Percentiles rank a stretch among this genome's conserved stretches.
These are phyloP conservation scores for Suillus plorans DNA, from an alignment of 768 basidiomycete species.

Conservation along the genomic window DNA sequence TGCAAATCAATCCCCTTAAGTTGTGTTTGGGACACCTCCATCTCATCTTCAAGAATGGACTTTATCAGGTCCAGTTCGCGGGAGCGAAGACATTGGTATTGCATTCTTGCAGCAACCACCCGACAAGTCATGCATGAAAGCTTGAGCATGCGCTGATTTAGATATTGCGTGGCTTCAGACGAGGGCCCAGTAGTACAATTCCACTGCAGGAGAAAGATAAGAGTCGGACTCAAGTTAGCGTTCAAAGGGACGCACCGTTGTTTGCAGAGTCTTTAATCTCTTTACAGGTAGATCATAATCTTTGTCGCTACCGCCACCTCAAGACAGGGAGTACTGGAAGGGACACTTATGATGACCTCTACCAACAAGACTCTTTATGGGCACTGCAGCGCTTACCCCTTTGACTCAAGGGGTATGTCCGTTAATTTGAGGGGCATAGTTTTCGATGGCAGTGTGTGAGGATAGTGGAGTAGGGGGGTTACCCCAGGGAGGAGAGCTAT, in stretches of 20 bases:
- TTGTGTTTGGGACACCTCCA: background rate
- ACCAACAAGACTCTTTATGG: too few relatives aligned
- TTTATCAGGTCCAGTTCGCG: background rate
- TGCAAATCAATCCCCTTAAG: background rate
- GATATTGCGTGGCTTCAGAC: background rate
- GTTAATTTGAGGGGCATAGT: too few relatives aligned
- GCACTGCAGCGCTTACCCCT: too few relatives aligned
- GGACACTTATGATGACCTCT: too few relatives aligned
- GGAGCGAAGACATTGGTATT: background rate
- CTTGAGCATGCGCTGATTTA: background rate
- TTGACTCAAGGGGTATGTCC: too few relatives aligned
- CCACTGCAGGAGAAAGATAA: background rate
- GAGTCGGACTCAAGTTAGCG: too few relatives aligned
- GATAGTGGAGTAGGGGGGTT: too few relatives aligned
- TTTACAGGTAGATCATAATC: too few relatives aligned
- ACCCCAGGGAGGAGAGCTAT: too few relatives aligned
- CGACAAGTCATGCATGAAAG: background rate
- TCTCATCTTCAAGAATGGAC: background rate
- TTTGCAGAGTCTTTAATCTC: background rate
- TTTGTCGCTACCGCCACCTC: too few relatives aligned
- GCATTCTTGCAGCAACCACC: background rate
- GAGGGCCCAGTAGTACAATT: background rate
- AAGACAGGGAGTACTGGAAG: too few relatives aligned
- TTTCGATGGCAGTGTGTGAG: too few relatives aligned
- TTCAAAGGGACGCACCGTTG: background rate